These are phyloP conservation scores for Suillus variegatus DNA, from an alignment of 768 basidiomycete species.

Conservation along the genomic window DNA sequence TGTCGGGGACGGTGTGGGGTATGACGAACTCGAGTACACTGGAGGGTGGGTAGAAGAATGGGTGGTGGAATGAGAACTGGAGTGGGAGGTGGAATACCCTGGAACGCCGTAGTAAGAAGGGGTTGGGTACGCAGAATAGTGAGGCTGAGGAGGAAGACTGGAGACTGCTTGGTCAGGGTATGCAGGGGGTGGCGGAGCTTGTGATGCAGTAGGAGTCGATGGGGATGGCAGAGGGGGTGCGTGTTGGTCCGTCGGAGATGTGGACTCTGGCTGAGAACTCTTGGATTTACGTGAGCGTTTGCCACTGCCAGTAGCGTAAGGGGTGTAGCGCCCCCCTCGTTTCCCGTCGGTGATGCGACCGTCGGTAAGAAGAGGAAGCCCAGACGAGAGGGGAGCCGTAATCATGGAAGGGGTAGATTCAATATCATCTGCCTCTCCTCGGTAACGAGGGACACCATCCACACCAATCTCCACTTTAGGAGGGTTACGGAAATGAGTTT, in stretches of 20 bases:
- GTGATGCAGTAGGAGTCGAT: slow-evolving; percentile 31
- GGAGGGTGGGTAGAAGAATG: slow-evolving; percentile 12
- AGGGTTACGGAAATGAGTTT: slow-evolving; percentile 88
- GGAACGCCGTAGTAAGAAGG: slow-evolving; percentile 34
- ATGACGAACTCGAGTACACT: slow-evolving; percentile 18
- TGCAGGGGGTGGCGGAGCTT: slow-evolving; percentile 24
- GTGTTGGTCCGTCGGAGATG: slow-evolving; percentile 33
- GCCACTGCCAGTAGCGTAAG: slow-evolving; percentile 35
- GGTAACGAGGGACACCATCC: slow-evolving; percentile 81
- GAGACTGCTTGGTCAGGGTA: slow-evolving; percentile 32
- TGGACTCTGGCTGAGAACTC: slow-evolving; percentile 25
- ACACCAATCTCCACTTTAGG: slow-evolving; percentile 85
- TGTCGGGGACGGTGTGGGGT: slow-evolving; percentile 20
- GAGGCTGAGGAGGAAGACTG: slow-evolving; percentile 25
- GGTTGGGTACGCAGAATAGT: slow-evolving; percentile 35
- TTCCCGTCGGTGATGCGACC: slow-evolving; percentile 45
- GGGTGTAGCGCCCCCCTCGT: slow-evolving; percentile 44
- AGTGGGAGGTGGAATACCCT: slow-evolving; percentile 19
- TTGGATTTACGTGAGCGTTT: slow-evolving; percentile 44
- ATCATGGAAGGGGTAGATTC: slow-evolving; percentile 45
- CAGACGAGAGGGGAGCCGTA: slow-evolving; percentile 44
- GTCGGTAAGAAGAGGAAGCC: slow-evolving; percentile 51
- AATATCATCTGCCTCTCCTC: slow-evolving; percentile 79
- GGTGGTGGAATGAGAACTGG: slow-evolving; percentile 1
- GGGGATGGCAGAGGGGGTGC: slow-evolving; percentile 26